Conservation (phyloP, 495 filamentous ascomycete genomes). For the Neurospora pannonica region DNA sequence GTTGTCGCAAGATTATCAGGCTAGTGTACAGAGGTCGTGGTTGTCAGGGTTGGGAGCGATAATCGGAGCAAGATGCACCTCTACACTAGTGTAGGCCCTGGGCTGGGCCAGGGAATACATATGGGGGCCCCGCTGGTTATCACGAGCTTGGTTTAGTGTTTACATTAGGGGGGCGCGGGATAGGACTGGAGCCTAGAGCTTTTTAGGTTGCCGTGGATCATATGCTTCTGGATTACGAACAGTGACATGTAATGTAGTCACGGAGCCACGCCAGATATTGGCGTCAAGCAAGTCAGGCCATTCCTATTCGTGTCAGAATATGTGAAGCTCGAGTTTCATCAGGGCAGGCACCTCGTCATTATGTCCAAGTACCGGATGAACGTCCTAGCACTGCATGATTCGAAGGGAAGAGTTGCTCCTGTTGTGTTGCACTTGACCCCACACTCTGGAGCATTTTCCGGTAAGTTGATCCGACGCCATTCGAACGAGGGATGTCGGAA, state of each 20-base stretch:
- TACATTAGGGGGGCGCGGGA: not conserved
- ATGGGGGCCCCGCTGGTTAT: not conserved
- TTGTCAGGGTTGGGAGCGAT: not conserved
- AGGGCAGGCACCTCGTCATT: not conserved
- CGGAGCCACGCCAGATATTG: not conserved
- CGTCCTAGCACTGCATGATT: not conserved
- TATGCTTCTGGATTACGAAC: not conserved
- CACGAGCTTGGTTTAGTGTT: not conserved
- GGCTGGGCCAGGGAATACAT: not conserved
- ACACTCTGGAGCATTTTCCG: not conserved
- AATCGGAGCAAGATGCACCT: not conserved
- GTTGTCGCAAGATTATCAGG: not conserved
- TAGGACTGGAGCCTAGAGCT: not conserved
- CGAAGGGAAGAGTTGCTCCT: not conserved
- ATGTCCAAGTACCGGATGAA: not conserved
- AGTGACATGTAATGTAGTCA: not conserved
- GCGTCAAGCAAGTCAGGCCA: not conserved
- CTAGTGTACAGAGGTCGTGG: not conserved
- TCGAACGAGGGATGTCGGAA: not conserved
- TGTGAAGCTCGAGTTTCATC: not conserved
- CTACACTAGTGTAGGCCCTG: not conserved
- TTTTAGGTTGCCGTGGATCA: not conserved
- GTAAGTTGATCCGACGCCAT: not conserved
- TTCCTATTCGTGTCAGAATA: not conserved
- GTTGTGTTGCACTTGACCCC: not conserved